Conservation (phyloP, 148 eudicot genomes). For the Dianthus caryophyllus region DNA sequence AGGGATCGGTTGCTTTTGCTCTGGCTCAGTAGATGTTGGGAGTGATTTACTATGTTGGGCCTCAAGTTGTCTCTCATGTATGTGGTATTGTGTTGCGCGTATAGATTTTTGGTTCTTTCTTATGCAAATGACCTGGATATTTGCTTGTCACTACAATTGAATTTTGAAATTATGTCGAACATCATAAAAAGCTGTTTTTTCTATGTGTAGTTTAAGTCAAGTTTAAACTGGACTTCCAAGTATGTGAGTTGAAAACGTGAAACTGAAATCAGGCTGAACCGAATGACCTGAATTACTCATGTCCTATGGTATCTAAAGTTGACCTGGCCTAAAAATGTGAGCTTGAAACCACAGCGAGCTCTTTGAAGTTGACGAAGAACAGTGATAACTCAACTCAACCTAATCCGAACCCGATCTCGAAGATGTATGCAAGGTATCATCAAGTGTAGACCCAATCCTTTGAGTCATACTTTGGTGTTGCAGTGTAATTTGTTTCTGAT, state of each 20-base stretch:
- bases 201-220: background rate
- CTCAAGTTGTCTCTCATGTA: conserved; percentile 85
- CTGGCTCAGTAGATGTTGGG: conserved; percentile 75
- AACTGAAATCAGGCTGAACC: too few species aligned
- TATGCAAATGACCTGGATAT: background rate
- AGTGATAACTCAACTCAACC: background rate
- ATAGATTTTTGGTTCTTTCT: background rate
- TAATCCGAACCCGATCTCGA: background rate
- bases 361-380: background rate
- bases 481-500: background rate
- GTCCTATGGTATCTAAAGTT: background rate
- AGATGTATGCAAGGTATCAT: background rate
- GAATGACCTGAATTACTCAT: background rate
- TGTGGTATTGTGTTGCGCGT: conserved; percentile 22
- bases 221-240: background rate
- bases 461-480: background rate
- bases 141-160: background rate
- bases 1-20: conserved; percentile 62
- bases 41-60: conserved; percentile 78
- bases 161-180: too few species aligned
- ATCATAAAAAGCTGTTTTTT: too few species aligned
- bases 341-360: too few species aligned
- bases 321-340: background rate
- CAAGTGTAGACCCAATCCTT: background rate
- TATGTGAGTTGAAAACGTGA: background rate